Base-by-base conservation (phyloP, 305 asterid genomes). In the Fraxinus paxiana region DNA sequence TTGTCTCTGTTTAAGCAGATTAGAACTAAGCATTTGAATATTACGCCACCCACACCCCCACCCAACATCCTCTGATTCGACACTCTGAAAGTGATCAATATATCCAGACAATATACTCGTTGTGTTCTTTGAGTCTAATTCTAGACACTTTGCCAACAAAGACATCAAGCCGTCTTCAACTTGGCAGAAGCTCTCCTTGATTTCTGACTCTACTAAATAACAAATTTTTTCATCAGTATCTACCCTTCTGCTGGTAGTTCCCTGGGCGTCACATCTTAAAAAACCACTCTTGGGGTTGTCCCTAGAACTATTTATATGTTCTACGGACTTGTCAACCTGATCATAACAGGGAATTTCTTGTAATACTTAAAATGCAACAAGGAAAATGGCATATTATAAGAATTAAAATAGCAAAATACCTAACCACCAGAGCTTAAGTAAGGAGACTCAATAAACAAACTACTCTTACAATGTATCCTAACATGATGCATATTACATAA, bases 41-140 rank as follows among this genome's bases (percentile, higher is more conserved):
- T 95, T 95, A 75, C 97, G 97, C 98, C 98, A 95, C 35, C 98
- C 98, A 75, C 98, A 92, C 6, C 98, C 98, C 98, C 98, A 95
- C 56, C 97, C 98, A 12, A 51, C 85, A 81, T 92, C 97, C 86
- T 85, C 92, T 1, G 89, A 87, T 63, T 80, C 83, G 12, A 61
- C 82, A 83, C 95, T 85, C 85, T 92, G 90, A 85, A 92, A 90
- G 86, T 95, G 98, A 87, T 93, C 98, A 20, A 95, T 84, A 51
- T 87, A 88, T 76, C 93, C 94, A 65, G 89, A 91, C 82, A 95
- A 83, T 72, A 90, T 79, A 80, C 90, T 91, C 26, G 81, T 76
- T 12, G 85, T 73, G 80, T 89, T 85, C 76, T 82, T 90, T 30
- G 90, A 75, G 65, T 93, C 97, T 77, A 83, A 83, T 85, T 90